Base-by-base conservation (phyloP, 768 basidiomycete species). In the Lactarius akahatsu region DNA sequence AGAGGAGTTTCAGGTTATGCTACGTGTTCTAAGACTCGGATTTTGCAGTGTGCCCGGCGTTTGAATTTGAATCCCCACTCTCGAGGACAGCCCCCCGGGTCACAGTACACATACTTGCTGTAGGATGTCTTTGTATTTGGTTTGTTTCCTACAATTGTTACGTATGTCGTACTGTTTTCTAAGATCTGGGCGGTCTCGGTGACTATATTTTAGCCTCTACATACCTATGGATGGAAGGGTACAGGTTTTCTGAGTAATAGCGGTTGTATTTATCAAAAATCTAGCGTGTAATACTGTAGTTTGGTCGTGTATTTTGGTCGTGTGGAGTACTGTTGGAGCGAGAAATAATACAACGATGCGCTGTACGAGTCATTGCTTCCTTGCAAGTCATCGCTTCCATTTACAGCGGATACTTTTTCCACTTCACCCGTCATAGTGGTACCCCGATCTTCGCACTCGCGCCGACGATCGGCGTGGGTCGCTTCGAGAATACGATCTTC, bases 401-500 rank as follows among this genome's bases (percentile, higher is more conserved):
- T 54, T 28, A n/a, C 23, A 28, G 28, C 9, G n/a, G 52, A 23
- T 32, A 15, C 28, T 55, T 55, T 20, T 55, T 55, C 26, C 54
- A 15, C 56, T 65, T 28, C 28, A 52, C 50, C n/a, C 23, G 47
- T 52, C 50, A 52, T 52, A 20, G 30, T 56, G 55, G 54, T 58
- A 57, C 36, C 69, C n/a, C 67, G 56, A 23, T 30, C 61, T 41
- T 26, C 36, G 67, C 59, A 43, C 61, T 71, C 11, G 70, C 63
- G 5, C 76, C 76, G 57, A 82, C 78, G 50, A 92, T 80, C 0
- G 91, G 92, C 83, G 91, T 91, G 0, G 91, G 93, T 52, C 92
- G 79, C 73, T 91, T 94, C 45, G 89, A 83, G 73, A 95, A 95
- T 16, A 92, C 81, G 34, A 95, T 85, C 74, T 95, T 95, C 68